Evolutionary conservation across 768 basidiomycete genomes (phyloP).

Genomic region (Trametes cingulata): DNA sequence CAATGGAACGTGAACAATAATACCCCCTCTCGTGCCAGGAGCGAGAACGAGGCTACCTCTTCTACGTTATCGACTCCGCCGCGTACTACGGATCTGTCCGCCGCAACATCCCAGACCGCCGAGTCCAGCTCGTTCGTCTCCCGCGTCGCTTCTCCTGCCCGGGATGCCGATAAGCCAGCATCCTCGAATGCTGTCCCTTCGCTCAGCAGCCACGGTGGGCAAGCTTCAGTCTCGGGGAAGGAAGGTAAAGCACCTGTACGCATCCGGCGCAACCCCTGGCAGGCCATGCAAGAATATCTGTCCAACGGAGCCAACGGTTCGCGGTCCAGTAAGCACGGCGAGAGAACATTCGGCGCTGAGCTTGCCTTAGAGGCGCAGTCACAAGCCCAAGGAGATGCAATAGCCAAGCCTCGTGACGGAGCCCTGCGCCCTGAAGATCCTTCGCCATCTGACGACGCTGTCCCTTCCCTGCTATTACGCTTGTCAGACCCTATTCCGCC

Average conservation of each 20-base stretch:
- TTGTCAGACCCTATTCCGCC: slow-evolving; percentile 27
- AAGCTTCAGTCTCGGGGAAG: not conserved
- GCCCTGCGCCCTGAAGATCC: slow-evolving; percentile 18
- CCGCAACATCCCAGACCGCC: not conserved
- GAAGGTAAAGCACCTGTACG: not conserved
- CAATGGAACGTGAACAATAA: not conserved
- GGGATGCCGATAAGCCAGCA: not conserved
- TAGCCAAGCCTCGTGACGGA: slow-evolving; percentile 1
- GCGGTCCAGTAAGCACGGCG: not conserved
- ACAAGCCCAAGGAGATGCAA: slow-evolving; percentile 4
- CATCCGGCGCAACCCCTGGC: slow-evolving; percentile 16
- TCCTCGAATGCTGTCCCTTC: not conserved
- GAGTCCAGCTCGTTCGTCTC: not conserved
- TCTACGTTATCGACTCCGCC: slow-evolving; percentile 9
- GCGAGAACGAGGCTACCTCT: not conserved
- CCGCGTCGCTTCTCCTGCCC: not conserved
- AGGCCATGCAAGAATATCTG: slow-evolving; percentile 18
- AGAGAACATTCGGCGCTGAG: not conserved
- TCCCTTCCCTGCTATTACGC: slow-evolving; percentile 30
- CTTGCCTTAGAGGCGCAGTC: not conserved
- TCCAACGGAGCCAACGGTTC: not conserved
- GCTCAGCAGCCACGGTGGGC: not conserved
- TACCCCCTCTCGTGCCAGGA: not conserved
- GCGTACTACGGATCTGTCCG: not conserved
- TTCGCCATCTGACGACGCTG: not conserved